Conservation (phyloP, 345 rosid species). For the sweet orange (Citrus sinensis) region DNA sequence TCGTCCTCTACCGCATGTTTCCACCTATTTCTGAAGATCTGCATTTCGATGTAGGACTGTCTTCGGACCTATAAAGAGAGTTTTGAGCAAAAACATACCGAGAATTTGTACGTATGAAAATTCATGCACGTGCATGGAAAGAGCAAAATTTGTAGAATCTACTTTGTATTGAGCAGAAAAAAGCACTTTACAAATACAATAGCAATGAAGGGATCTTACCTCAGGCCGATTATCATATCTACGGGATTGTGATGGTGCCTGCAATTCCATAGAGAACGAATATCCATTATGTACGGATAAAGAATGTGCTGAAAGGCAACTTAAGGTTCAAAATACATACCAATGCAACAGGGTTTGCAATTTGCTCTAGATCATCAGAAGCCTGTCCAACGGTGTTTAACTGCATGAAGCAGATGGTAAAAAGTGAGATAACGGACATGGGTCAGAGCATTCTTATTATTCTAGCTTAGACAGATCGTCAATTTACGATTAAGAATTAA, state of each 20-base stretch:
- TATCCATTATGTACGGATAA: neutral
- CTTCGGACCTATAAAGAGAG: constrained; percentile 55
- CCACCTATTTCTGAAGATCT: constrained; percentile 68
- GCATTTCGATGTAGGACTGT: constrained; percentile 74
- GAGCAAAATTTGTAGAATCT: neutral
- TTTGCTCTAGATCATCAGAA: constrained; percentile 13
- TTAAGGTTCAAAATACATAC: constrained; percentile 17
- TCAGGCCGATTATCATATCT: constrained; percentile 55
- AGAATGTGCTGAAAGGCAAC: constrained; percentile 14
- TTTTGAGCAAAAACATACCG: neutral
- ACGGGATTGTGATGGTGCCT: constrained; percentile 38
- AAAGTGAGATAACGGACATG: neutral
- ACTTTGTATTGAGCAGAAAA: neutral
- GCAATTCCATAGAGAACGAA: constrained; percentile 19
- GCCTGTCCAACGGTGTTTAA: constrained; percentile 7
- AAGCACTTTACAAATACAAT: neutral
- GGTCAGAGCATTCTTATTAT: neutral
- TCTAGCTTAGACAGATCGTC: neutral
- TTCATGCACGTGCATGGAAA: neutral
- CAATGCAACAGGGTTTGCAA: constrained; percentile 2
- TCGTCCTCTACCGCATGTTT: constrained; percentile 54
- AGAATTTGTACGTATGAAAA: too few species aligned
- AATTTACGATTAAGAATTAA: neutral
- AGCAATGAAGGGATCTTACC: constrained; percentile 31
- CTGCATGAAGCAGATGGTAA: constrained; percentile 16